Evolutionary conservation across 768 basidiomycete species (phyloP).

Genomic region (Tulasnella calospora): DNA sequence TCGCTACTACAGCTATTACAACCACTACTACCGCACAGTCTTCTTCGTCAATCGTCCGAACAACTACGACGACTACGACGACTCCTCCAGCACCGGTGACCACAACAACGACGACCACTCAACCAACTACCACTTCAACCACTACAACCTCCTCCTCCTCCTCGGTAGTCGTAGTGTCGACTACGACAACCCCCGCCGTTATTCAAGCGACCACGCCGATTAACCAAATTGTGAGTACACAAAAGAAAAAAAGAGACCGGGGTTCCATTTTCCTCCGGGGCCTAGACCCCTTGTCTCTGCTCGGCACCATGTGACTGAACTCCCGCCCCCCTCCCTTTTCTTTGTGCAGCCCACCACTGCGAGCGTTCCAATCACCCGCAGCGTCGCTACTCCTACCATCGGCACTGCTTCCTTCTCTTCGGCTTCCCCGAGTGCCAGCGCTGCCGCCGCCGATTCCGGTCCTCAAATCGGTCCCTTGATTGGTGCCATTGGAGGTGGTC

Average conservation of each 20-base stretch:
- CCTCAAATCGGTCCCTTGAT: conserved; percentile 19
- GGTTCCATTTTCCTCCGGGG: not conserved
- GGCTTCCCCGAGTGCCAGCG: not conserved
- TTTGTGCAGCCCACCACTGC: not conserved
- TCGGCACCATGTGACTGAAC: not conserved
- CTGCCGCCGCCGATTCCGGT: not conserved
- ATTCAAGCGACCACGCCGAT: not conserved
- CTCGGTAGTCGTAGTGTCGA: conserved; percentile 29
- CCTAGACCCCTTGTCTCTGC: not conserved
- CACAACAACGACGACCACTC: conserved; percentile 36
- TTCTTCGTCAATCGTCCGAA: conserved; percentile 34
- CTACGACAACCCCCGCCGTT: conserved; percentile 20
- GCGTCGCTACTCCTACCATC: not conserved
- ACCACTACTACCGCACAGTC: not conserved
- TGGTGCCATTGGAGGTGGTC: conserved; percentile 18
- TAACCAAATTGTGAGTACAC: not conserved
- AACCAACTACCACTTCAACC: conserved; percentile 27
- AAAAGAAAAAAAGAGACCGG: not conserved
- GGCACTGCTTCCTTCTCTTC: not conserved
- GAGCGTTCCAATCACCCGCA: not conserved
- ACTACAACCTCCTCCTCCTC: conserved; percentile 33
- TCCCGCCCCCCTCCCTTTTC: not conserved
- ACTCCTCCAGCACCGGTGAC: conserved; percentile 38
- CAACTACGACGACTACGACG: conserved; percentile 38
- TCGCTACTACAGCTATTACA: not conserved